Conservation (phyloP, 2,329 filamentous ascomycete genomes). For the Lojkania enalia region DNA sequence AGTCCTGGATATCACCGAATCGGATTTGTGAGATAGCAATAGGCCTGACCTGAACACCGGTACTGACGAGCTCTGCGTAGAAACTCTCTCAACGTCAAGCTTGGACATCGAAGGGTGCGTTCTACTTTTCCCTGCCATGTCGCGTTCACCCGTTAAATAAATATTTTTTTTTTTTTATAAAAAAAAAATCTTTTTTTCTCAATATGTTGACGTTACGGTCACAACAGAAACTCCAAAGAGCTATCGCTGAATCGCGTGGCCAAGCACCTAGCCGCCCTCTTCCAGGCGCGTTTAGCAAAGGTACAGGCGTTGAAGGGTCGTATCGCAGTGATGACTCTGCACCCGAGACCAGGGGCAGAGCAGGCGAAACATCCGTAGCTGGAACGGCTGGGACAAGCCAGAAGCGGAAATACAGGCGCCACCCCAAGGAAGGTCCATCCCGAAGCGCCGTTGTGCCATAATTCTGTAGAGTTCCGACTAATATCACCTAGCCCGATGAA, state of each 20-base stretch:
- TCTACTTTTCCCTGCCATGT: too few relatives aligned
- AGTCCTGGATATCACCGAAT: slow-evolving; percentile 81
- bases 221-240: slow-evolving; percentile 75
- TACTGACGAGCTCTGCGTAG: slow-evolving; percentile 44
- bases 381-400: slow-evolving; percentile 31
- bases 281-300: slow-evolving; percentile 47
- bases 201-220: background rate
- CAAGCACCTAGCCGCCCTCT: slow-evolving; percentile 43
- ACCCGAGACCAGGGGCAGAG: slow-evolving; percentile 52
- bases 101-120: slow-evolving; percentile 77
- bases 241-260: slow-evolving; percentile 74
- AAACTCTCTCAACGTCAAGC: slow-evolving; percentile 74
- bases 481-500: slow-evolving; percentile 65
- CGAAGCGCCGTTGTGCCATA: too few relatives aligned
- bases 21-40: slow-evolving; percentile 68
- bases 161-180: too few relatives aligned
- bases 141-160: too few relatives aligned
- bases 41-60: slow-evolving; percentile 11
- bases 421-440: slow-evolving; percentile 63
- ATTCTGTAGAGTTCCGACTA: slow-evolving; percentile 8
- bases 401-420: slow-evolving; percentile 76
- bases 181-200: too few relatives aligned
- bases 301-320: slow-evolving; percentile 57
- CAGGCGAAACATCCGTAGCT: slow-evolving; percentile 47
- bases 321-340: slow-evolving; percentile 59